phyloP scores from a whole-genome alignment of 129 eudicot species.

The Deinandra increscens region DNA sequence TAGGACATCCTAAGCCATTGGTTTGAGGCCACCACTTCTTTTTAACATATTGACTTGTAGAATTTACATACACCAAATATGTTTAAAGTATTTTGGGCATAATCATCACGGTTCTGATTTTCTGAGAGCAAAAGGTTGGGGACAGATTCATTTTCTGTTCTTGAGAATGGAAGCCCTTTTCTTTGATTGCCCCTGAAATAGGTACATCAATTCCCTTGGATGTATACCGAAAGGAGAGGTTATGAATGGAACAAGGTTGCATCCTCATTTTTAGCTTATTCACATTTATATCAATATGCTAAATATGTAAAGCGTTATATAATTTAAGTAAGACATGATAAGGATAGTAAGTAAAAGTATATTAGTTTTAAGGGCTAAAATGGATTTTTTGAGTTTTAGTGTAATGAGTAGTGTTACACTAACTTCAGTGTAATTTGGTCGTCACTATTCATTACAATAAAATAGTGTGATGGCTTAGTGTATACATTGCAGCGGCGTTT shows the following conservation, averaged over 20 bases:
- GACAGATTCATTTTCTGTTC: background rate
- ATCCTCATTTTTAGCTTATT: slow-evolving; percentile 13
- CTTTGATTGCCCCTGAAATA: background rate
- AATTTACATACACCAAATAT: background rate
- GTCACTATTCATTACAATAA: background rate
- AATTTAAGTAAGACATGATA: background rate
- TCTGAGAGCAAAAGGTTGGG: background rate
- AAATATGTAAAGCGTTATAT: background rate
- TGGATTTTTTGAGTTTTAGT: background rate
- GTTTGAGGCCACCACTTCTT: background rate
- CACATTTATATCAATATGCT: background rate
- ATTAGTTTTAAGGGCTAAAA: background rate
- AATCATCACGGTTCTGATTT: background rate
- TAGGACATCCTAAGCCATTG: background rate
- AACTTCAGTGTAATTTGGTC: background rate
- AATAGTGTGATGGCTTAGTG: background rate
- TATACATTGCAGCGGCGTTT: background rate
- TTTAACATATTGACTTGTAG: background rate
- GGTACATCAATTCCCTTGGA: background rate
- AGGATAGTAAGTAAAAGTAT: background rate
- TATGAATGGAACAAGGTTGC: background rate
- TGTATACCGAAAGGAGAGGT: background rate
- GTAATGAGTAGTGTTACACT: background rate
- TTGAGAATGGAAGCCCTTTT: background rate
- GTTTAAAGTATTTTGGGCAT: background rate